Percentiles rank a stretch among this genome's conserved stretches.
These are phyloP conservation scores for Rhizoclosmatium sp. DNA, from an alignment of 192 early-diverging fungal species.

Conservation along the genomic window DNA sequence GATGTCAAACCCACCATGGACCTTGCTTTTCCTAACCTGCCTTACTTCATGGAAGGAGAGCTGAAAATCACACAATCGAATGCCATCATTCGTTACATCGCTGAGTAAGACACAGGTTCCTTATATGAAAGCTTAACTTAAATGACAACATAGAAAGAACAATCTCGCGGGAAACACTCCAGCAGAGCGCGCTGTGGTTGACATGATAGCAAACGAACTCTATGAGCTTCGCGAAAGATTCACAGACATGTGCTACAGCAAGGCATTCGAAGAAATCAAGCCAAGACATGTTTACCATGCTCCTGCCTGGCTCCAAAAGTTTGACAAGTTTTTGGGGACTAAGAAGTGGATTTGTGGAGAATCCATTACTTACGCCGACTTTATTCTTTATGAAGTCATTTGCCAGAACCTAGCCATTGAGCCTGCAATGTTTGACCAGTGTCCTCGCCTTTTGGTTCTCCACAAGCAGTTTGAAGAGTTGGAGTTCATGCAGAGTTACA, in stretches of 20 bases:
- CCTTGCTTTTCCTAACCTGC: constrained; percentile 5
- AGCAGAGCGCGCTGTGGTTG: neutral
- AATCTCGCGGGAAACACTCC: neutral
- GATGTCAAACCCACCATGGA: neutral
- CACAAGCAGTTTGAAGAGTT: neutral
- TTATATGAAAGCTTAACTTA: too few species aligned
- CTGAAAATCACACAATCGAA: neutral
- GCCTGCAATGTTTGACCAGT: neutral
- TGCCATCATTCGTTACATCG: constrained; percentile 1
- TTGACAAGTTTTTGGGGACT: neutral
- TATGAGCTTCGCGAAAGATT: neutral
- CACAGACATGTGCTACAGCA: neutral
- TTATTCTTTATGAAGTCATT: neutral
- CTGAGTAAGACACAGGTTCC: neutral
- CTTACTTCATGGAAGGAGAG: neutral
- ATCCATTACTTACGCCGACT: constrained; percentile 4
- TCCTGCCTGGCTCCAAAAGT: neutral
- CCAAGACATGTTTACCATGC: neutral
- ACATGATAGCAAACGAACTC: constrained; percentile 12
- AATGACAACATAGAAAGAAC: neutral
- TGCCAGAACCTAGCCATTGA: neutral
- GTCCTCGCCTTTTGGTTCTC: neutral
- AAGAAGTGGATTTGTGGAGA: constrained; percentile 7
- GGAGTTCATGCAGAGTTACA: neutral
- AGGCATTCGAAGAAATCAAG: neutral